phyloP scores from a whole-genome alignment of 305 asterid genomes.

The Fraxinus nigra region DNA sequence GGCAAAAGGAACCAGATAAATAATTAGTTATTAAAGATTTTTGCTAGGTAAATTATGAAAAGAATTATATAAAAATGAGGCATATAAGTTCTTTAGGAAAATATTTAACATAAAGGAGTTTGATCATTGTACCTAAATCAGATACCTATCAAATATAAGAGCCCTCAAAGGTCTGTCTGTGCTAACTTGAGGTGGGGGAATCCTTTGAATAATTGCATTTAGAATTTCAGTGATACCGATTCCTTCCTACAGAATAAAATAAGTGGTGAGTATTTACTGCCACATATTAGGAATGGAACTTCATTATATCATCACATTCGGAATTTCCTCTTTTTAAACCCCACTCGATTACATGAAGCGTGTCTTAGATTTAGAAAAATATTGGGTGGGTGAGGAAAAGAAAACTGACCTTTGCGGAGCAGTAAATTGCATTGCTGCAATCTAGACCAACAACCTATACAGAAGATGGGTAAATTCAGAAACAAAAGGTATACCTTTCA shows the following conservation, averaged over 20 bases:
- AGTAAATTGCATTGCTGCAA: conserved; percentile 80
- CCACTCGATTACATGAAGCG: background rate
- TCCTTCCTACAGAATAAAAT: conserved; percentile 70
- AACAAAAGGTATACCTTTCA: conserved; percentile 18
- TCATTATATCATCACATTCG: background rate
- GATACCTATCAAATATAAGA: conserved; percentile 97
- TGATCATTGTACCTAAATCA: conserved; percentile 52
- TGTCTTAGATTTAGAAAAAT: conserved; percentile 10
- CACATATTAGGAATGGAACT: background rate
- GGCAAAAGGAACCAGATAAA: too few species aligned
- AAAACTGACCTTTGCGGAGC: conserved; percentile 91
- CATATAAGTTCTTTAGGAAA: too few species aligned
- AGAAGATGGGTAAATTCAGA: conserved; percentile 28
- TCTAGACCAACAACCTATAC: conserved; percentile 87
- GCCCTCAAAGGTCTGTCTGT: conserved; percentile 87
- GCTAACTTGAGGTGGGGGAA: conserved; percentile 82
- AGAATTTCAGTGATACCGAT: conserved; percentile 79
- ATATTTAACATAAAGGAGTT: conserved; percentile 29
- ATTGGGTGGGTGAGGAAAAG: background rate
- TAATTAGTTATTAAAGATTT: too few species aligned
- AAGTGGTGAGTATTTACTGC: conserved; percentile 12
- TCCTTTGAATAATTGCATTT: conserved; percentile 74
- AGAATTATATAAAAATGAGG: too few species aligned
- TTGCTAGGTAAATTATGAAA: too few species aligned
- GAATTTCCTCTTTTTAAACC: background rate